Conservation (phyloP, 164 flowering plant genomes). For the Litsea cubeba region DNA sequence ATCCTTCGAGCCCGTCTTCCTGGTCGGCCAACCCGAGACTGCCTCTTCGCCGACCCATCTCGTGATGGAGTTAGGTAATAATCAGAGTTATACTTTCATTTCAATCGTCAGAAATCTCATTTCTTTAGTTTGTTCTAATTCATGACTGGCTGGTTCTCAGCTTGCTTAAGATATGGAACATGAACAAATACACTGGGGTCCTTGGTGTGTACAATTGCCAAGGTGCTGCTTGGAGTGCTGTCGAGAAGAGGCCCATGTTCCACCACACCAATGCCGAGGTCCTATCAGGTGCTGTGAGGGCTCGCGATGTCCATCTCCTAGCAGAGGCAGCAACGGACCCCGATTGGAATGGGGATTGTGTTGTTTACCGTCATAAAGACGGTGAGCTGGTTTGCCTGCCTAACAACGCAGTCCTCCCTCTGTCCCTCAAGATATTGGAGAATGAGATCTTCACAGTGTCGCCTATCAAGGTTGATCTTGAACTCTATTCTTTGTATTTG, state of each 20-base stretch:
- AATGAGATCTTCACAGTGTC: conserved; percentile 62
- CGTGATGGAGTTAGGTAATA: conserved; percentile 78
- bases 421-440: conserved; percentile 69
- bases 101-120: not conserved
- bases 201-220: conserved; percentile 93
- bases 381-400: conserved; percentile 47
- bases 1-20: conserved; percentile 78
- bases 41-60: conserved; percentile 79
- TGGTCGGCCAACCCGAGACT: conserved; percentile 83
- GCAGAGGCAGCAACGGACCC: conserved; percentile 44
- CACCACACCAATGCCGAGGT: conserved; percentile 48
- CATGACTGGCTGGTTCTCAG: conserved; percentile 25
- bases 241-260: conserved; percentile 64
- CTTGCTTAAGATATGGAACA: conserved; percentile 95
- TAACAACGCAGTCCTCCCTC: conserved; percentile 43
- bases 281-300: conserved; percentile 48
- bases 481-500: not conserved
- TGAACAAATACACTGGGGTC: conserved; percentile 92
- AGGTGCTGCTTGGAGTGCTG: conserved; percentile 89
- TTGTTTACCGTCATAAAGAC: conserved; percentile 43
- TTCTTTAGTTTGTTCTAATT: not conserved
- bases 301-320: conserved; percentile 67
- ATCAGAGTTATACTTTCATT: not conserved
- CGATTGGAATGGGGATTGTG: conserved; percentile 63
- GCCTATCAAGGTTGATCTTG: conserved; percentile 40